A percentile compares a stretch with the other conserved stretches of the same genome.
Conservation (phyloP, 1,284 basidiomycete genomes). For the Ustilago loliicola region DNA sequence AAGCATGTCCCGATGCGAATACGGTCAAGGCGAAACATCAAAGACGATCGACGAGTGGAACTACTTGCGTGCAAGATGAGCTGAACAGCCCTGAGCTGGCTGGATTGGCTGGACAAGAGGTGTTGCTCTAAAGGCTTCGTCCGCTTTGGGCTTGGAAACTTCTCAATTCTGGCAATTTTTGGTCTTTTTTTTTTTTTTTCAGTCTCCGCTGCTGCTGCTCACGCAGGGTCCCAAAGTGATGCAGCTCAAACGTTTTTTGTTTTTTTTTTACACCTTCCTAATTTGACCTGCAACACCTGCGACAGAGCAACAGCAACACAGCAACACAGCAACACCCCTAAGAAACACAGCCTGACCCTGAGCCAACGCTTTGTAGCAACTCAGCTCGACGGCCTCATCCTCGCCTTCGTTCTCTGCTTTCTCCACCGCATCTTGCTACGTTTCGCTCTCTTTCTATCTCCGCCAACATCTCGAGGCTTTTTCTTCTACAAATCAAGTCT, state of each 20-base stretch:
- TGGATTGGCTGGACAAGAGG: not conserved
- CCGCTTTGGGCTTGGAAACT: slow-evolving; percentile 19
- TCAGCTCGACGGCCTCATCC: not conserved
- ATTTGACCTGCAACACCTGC: slow-evolving; percentile 32
- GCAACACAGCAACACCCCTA: slow-evolving; percentile 21
- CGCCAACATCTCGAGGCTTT: slow-evolving; percentile 31
- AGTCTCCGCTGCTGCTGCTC: slow-evolving; percentile 18
- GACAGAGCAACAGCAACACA: not conserved
- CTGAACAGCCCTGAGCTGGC: not conserved
- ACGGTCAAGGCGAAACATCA: not conserved
- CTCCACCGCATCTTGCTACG: slow-evolving; percentile 6
- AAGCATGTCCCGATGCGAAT: slow-evolving; percentile 4
- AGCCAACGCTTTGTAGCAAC: not conserved
- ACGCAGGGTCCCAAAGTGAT: slow-evolving; percentile 20
- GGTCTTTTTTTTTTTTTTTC: not conserved
- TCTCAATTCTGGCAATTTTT: slow-evolving; percentile 5
- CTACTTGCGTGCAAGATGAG: not conserved
- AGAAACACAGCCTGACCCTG: slow-evolving; percentile 19
- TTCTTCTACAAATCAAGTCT: slow-evolving; percentile 17
- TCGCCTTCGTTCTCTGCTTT: not conserved
- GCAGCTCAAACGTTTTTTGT: slow-evolving; percentile 5
- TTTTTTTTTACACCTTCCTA: slow-evolving; percentile 24
- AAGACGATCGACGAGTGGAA: not conserved
- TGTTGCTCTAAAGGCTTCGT: slow-evolving; percentile 11
- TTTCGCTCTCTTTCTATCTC: slow-evolving; percentile 25